Conservation (phyloP, 2,329 filamentous ascomycete genomes). For the Nannizziopsis barbatae region DNA sequence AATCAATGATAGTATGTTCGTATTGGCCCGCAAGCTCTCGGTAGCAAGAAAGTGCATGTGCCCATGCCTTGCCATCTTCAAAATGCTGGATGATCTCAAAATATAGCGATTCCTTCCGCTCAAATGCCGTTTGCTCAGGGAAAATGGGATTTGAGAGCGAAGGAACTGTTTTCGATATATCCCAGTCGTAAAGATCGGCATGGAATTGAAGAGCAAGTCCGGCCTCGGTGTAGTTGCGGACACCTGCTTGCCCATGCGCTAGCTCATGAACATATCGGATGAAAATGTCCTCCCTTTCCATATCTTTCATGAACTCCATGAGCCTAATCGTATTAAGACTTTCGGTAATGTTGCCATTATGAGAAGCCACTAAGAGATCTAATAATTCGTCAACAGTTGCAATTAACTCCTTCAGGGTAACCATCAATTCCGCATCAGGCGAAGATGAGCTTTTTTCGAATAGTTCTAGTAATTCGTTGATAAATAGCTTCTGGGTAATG, state of each 20-base stretch:
- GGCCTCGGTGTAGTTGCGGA: conserved; percentile 73
- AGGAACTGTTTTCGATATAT: conserved; percentile 55
- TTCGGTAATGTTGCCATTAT: conserved; percentile 62
- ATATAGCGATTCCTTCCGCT: conserved; percentile 83
- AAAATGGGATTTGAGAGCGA: conserved; percentile 64
- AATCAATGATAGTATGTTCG: conserved; percentile 80
- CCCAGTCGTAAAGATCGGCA: conserved; percentile 88
- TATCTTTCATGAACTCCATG: conserved; percentile 93
- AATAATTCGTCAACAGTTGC: conserved; percentile 80
- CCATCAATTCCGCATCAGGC: conserved; percentile 46
- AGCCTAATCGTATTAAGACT: conserved; percentile 80
- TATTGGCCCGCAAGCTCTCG: conserved; percentile 87
- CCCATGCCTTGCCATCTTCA: conserved; percentile 90
- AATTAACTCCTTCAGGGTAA: conserved; percentile 66
- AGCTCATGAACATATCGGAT: conserved; percentile 92
- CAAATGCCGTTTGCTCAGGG: conserved; percentile 74
- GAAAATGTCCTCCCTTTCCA: conserved; percentile 95
- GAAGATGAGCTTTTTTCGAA: conserved; percentile 61
- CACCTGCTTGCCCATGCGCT: conserved; percentile 61
- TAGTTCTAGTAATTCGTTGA: conserved; percentile 68
- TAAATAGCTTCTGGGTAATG: conserved; percentile 83
- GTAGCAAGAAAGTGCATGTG: conserved; percentile 75
- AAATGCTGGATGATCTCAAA: conserved; percentile 93
- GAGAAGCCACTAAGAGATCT: conserved; percentile 79
- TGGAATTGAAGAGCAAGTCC: conserved; percentile 81